Base-by-base conservation (phyloP, 352 stramenopile species). In the Phytopythium litorale region DNA sequence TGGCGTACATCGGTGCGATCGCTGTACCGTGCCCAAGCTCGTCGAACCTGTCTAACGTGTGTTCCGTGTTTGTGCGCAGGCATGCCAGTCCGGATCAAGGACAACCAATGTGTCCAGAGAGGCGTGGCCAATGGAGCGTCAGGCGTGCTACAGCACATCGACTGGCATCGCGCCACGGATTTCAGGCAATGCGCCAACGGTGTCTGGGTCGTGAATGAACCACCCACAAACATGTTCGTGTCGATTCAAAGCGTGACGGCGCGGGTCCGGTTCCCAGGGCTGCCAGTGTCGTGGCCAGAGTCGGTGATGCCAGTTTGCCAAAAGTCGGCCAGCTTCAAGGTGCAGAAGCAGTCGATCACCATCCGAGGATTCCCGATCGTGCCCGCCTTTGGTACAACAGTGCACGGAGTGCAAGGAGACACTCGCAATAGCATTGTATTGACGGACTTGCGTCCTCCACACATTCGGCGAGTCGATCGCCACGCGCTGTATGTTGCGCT, bases 311-410 rank as follows among this genome's bases (percentile, higher is more conserved):
- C 58, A 0, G 33, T 72, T 0, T 33, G 11, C 6, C 58, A 66
- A 33, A 16, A 19, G 3, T 58, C 25, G 13, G 25, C 51, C 0
- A 42, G 18, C 1, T 50, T 64, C 33, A 59, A 61, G 30, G 48
- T 57, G 0, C 0, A 38, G 1, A 37, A 43, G 25, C 16, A 15
- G 18, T 38, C 49, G 1, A 46, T 70, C 13, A 57, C 51, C 0
- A 70, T 72, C n/a, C 68, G 64, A 32, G 63, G 63, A 15, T 74
- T 64, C 32, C 67, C 56, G 7, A 23, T 74, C 23, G 67, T 43
- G 38, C 38, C 38, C 5, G 33, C 33, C 9, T 37, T 37, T 9
- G 33, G 33, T 11, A 37, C 33, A 5, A 37, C 33, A 9, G 33
- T 37, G 33, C 33, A 37, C 9, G 33, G 33, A 9, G 33, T 37